Percentiles rank a stretch among this genome's conserved stretches.
phyloP scores from a whole-genome alignment of 306 rosid species.

The Cicer arietinum region DNA sequence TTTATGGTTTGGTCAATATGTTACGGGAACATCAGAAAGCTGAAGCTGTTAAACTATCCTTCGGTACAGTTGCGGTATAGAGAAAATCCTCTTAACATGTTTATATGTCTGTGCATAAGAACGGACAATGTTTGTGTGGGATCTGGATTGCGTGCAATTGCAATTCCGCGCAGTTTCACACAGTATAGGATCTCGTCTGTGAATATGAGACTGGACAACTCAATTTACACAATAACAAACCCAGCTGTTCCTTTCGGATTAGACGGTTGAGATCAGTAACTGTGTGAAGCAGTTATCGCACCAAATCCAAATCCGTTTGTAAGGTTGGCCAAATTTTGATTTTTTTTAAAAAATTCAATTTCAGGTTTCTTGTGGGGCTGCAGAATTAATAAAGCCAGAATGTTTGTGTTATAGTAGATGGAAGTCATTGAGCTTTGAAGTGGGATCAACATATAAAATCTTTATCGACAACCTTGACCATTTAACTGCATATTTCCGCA shows the following conservation, averaged over 20 bases:
- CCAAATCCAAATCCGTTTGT: no score
- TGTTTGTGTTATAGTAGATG: constrained; percentile 39
- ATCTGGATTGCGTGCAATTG: not conserved
- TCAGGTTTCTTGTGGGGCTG: constrained; percentile 52
- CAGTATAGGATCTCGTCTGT: no score
- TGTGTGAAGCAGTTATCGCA: no score
- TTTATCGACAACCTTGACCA: constrained; percentile 50
- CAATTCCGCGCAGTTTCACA: no score
- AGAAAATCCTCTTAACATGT: not conserved
- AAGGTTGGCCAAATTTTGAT: not conserved
- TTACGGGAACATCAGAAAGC: constrained; percentile 40
- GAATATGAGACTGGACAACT: no score
- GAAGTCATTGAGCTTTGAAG: constrained; percentile 47
- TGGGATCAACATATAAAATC: constrained; percentile 50
- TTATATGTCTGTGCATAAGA: not conserved
- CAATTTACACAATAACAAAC: no score
- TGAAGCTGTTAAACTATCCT: constrained; percentile 46
- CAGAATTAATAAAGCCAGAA: constrained; percentile 44
- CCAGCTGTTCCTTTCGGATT: no score
- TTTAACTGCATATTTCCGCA: constrained; percentile 54
- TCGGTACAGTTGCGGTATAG: constrained; percentile 12
- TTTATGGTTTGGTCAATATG: constrained; percentile 54
- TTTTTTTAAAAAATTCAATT: constrained; percentile 13
- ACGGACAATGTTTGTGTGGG: not conserved
- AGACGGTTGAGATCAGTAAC: no score